Evolutionary conservation across 176 grass and related monocot genomes (phyloP), one percentile per base, ranked within the genome.

Genomic region (Tillandsia leiboldiana): DNA sequence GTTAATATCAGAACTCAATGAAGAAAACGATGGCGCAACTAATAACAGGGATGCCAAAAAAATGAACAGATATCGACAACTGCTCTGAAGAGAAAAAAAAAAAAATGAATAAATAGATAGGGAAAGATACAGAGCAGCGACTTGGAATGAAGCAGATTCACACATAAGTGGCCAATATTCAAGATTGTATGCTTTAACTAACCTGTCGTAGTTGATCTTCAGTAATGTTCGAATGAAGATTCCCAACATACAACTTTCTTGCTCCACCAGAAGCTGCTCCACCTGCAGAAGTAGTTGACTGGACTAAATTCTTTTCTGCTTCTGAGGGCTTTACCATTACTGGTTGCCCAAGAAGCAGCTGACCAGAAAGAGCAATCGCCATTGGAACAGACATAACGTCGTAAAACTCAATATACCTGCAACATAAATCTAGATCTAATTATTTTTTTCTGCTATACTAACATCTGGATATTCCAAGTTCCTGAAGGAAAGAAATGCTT

Each of bases 321-420:
- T 99, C 94, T 53, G 89, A 99, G 13, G 89, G 89, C 49, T 99
- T 99, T 63, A 99, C 94, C 82, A 86, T 87, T 65, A 99, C 94
- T 15, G 64, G 87, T 70, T 99, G 94, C 78, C 89, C 86, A 77
- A 87, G 86, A 71, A 99, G 94, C 11, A 67, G 72, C 78, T 99
- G 87, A 7, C 84, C 80, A 56, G 84, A 93, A 63, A 99, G 86
- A 87, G 94, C 82, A 64, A 99, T 99, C 0, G 89, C 94, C 89
- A 99, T 93, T 56, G 94, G 94, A 61, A 99, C 94, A 10, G 94
- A 99, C 87, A 99, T 90, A 63, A 81, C 94, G 24, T 99, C 94
- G 72, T 99, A 99, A 47, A 99, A 99, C 76, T 99, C 94, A 53
- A 99, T 90, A 75, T 99, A 99, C 82, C 94, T 99, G 82, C 53